phyloP scores from a whole-genome alignment of 495 filamentous ascomycete genomes.

The Trichocladium uniseriatum region DNA sequence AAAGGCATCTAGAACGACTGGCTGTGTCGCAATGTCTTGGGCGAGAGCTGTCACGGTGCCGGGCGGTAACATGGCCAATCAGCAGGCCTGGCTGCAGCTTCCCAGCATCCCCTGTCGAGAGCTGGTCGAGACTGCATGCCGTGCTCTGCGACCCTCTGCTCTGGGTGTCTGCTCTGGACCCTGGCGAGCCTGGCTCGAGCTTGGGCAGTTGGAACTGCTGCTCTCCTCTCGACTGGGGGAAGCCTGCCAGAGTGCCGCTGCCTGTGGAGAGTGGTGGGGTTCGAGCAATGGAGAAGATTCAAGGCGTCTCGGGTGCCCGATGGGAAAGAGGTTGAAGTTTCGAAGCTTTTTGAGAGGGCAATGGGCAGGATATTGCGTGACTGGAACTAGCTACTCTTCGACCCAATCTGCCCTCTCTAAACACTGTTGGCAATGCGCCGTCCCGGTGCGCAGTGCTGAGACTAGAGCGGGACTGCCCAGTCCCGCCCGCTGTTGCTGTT shows the following conservation, averaged over 20 bases:
- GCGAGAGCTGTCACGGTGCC: conserved; percentile 26
- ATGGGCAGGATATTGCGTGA: too few relatives aligned
- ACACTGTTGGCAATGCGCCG: neutral
- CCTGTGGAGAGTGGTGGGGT: neutral
- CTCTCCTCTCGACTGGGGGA: neutral
- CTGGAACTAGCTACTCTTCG: too few relatives aligned
- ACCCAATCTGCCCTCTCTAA: too few relatives aligned
- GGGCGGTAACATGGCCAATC: conserved; percentile 40
- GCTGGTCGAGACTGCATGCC: conserved; percentile 2
- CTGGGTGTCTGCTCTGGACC: neutral
- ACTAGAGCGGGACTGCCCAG: too few relatives aligned
- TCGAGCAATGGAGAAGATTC: too few relatives aligned
- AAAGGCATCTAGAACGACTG: conserved; percentile 1
- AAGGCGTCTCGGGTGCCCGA: too few relatives aligned
- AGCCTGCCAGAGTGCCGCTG: neutral
- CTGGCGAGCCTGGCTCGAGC: too few relatives aligned
- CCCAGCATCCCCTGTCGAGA: conserved; percentile 18
- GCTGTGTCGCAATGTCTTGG: conserved; percentile 1
- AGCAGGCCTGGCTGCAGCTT: conserved; percentile 15
- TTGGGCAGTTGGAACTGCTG: too few relatives aligned
- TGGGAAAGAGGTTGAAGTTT: too few relatives aligned
- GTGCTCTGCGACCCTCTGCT: conserved; percentile 5
- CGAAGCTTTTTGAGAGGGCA: too few relatives aligned
- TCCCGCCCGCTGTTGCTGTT: neutral
- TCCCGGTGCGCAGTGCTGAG: too few relatives aligned